Percentiles rank a stretch among this genome's conserved stretches.
phyloP scores from a whole-genome alignment of 768 basidiomycete genomes.

The Scleroderma bovista region DNA sequence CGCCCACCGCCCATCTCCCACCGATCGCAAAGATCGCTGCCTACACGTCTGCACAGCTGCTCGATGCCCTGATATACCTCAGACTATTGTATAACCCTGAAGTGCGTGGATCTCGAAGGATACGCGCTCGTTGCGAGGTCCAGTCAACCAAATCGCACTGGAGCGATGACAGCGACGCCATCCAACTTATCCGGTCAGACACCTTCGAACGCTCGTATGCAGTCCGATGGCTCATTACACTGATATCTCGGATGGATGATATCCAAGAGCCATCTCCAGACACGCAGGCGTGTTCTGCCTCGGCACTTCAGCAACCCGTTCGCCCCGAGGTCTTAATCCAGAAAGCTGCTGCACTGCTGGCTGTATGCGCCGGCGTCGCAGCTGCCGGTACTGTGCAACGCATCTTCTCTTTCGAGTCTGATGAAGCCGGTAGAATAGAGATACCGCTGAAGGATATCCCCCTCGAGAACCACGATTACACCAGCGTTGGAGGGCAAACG shows the following conservation, averaged over 20 bases:
- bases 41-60: conserved; percentile 32
- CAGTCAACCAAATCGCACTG: neutral
- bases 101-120: conserved; percentile 54
- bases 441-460: conserved; percentile 62
- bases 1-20: conserved; percentile 53
- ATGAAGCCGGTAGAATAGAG: conserved; percentile 15
- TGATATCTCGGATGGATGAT: conserved; percentile 40
- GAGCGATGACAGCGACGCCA: neutral
- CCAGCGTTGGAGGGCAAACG: conserved; percentile 78
- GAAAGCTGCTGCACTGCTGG: conserved; percentile 56
- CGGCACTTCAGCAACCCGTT: neutral
- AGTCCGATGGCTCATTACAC: conserved; percentile 67
- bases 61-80: conserved; percentile 45
- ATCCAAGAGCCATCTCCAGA: neutral
- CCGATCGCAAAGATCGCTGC: conserved; percentile 41
- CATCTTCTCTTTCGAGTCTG: conserved; percentile 40
- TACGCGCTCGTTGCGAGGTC: conserved; percentile 4
- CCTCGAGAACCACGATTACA: conserved; percentile 62
- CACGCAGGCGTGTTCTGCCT: neutral
- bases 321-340: conserved; percentile 38
- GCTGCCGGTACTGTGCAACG: conserved; percentile 56
- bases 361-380: conserved; percentile 57
- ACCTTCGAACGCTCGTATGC: conserved; percentile 65
- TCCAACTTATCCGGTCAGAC: conserved; percentile 44
- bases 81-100: conserved; percentile 53